phyloP scores from a whole-genome alignment of 345 rosid species.

The Eucalyptus shirleyi region DNA sequence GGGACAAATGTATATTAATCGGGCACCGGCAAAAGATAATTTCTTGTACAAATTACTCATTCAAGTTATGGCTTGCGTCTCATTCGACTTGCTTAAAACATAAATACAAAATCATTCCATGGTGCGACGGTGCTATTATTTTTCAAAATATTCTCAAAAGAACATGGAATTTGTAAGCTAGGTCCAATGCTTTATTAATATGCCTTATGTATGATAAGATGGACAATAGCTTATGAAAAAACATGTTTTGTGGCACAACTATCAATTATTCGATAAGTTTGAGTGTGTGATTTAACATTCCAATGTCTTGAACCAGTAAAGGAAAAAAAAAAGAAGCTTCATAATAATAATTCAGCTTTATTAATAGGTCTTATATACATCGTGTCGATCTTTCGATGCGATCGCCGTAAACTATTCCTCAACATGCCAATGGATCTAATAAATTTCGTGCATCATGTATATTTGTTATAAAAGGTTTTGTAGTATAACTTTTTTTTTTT shows the following conservation, averaged over 20 bases:
- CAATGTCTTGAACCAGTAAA: not conserved
- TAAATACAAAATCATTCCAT: not conserved
- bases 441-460: not conserved
- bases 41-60: fast-evolving
- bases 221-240: not conserved
- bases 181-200: not conserved
- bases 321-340: not conserved
- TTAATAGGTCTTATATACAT: not conserved
- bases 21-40: not conserved
- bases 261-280: not conserved
- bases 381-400: fast-evolving
- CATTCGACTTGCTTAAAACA: not conserved
- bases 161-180: not conserved
- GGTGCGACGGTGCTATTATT: not conserved
- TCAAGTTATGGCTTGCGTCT: not conserved
- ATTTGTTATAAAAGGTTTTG: not conserved
- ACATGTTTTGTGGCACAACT: not conserved
- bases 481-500: not conserved
- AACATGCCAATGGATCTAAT: not conserved
- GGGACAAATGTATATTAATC: not conserved
- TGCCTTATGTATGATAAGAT: not conserved
- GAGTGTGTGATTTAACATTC: fast-evolving
- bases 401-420: not conserved
- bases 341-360: not conserved
- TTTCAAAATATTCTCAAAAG: not conserved